Evolutionary conservation across 345 rosid genomes (phyloP).

Genomic region (Tarenaya hassleriana): DNA sequence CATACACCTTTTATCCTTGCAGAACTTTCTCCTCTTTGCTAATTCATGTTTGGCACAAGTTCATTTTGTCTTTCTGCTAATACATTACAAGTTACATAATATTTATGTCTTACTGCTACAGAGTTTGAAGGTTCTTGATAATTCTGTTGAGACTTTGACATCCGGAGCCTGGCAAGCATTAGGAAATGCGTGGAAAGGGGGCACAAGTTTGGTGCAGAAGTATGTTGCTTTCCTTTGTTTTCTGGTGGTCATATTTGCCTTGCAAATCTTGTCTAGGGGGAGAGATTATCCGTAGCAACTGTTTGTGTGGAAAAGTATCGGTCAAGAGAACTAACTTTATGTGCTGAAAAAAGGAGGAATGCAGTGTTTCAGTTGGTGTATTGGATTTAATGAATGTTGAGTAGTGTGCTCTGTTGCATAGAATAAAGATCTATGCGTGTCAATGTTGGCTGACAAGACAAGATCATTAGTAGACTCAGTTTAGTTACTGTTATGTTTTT

Average conservation of each 20-base stretch:
- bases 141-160: slow-evolving; percentile 83
- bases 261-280: neutral
- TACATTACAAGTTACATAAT: neutral
- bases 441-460: neutral
- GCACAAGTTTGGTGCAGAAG: slow-evolving; percentile 73
- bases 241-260: neutral
- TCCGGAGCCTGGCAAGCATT: slow-evolving; percentile 96
- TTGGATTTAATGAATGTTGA: neutral
- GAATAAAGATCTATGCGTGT: neutral
- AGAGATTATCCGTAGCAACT: neutral
- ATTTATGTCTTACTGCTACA: slow-evolving; percentile 21
- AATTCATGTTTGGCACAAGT: neutral
- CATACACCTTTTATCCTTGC: neutral
- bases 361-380: neutral
- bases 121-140: slow-evolving; percentile 88
- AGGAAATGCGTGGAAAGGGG: slow-evolving; percentile 79
- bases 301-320: neutral
- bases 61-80: slow-evolving; percentile 3
- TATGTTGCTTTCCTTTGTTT: slow-evolving; percentile 30
- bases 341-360: slow-evolving; percentile 8
- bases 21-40: neutral
- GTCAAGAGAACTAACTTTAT: slow-evolving; percentile 6
- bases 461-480: slow-evolving; percentile 4
- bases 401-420: neutral
- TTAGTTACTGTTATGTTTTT: neutral